Evolutionary conservation across 495 filamentous ascomycete genomes (phyloP), one percentile per base, ranked within the genome.

Genomic region (Hypoxylon intermedium): DNA sequence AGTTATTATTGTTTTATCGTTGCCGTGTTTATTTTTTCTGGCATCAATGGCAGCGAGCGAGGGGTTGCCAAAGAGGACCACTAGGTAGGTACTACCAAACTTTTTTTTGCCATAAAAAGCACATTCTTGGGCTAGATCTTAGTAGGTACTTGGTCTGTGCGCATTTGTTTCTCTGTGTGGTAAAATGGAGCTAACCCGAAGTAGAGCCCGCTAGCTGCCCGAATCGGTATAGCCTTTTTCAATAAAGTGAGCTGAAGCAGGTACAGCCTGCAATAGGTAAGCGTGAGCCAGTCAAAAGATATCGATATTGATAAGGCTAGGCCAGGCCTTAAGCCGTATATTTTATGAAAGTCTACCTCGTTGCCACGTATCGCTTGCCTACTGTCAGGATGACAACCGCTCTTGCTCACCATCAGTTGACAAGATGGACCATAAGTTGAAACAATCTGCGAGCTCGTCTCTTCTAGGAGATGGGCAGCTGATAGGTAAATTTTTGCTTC

Each of bases 51-150:
- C 18, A 52, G 28, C 53, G 59, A 52, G 28, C 53, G 59, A 67
- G 58, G 59, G 58, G 64, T 63, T 54, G 54, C 58, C 59, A 67
- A 67, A 63, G 53, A 59, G 48, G 47, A 40, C 44, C 30, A 2
- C 16, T 57, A 45, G n/a, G n/a, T n/a, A n/a, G n/a, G n/a, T n/a
- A n/a, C n/a, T n/a, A n/a, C n/a, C 43, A 19, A 16, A 57, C n/a
- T 28, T 56, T 70, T 54, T 52, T 58, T 70, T 66, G 57, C 26
- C 40, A 15, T 30, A 41, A 34, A 23, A 54, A 19, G 13, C 3
- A 13, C 13, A 15, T 19, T 6, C 4, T 38, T 38, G 15, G 15
- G 36, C 13, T 4, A 38, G 15, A 9, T 36, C 11, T 11, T 34
- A 11, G 36, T 38, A 38, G 2, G 31, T 6, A 2, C 3, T 12